Conservation (phyloP, 768 basidiomycete genomes). For the Lactarius hatsudake region DNA sequence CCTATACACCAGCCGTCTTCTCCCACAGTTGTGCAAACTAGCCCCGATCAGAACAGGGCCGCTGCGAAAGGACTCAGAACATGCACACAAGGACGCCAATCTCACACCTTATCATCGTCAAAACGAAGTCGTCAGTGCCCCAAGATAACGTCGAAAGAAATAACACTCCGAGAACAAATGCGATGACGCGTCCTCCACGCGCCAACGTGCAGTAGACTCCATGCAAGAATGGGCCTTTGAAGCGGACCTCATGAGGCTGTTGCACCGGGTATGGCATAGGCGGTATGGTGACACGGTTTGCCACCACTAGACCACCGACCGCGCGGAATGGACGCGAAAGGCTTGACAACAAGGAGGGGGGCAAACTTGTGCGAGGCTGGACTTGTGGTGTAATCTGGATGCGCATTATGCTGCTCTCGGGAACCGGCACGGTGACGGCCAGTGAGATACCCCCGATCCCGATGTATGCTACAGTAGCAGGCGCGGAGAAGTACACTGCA, state of each 20-base stretch:
- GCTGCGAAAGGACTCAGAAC: slow-evolving; percentile 76
- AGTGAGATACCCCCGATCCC: slow-evolving; percentile 13
- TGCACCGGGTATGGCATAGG: slow-evolving; percentile 7
- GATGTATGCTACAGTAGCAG: background rate
- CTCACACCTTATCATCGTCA: slow-evolving; percentile 58
- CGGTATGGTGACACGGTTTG: background rate
- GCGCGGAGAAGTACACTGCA: no score
- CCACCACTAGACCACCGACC: background rate
- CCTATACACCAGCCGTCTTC: no score
- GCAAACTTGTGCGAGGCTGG: background rate
- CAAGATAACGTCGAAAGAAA: background rate
- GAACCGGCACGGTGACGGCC: slow-evolving; percentile 1
- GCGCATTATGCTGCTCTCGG: slow-evolving; percentile 3
- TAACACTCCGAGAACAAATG: slow-evolving; percentile 73
- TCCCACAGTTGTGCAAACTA: slow-evolving; percentile 38
- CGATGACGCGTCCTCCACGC: slow-evolving; percentile 72
- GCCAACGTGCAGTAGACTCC: slow-evolving; percentile 64
- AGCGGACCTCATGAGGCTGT: slow-evolving; percentile 31
- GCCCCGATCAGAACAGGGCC: no score
- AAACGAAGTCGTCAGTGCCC: background rate
- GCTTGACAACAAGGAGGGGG: background rate
- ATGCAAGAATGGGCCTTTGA: slow-evolving; percentile 26
- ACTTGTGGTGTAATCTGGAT: background rate
- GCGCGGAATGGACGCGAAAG: background rate
- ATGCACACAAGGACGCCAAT: slow-evolving; percentile 80